Evolutionary conservation across 176 grass and related monocot species (phyloP).

Genomic region (Thinopyrum elongatum): DNA sequence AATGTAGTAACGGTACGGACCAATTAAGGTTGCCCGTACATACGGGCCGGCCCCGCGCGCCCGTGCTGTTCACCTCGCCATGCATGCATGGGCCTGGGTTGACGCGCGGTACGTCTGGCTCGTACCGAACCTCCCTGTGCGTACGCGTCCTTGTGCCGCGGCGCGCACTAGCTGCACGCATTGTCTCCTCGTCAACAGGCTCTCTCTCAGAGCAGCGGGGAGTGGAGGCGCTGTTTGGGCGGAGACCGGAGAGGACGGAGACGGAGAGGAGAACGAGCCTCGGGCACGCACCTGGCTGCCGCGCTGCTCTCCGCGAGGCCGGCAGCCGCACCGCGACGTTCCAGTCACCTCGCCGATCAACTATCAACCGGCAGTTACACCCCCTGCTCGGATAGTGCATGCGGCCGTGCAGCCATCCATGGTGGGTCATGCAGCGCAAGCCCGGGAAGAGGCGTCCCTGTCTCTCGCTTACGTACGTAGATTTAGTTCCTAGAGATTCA

Average conservation of each 20-base stretch:
- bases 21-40: not conserved
- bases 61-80: not conserved
- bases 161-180: not conserved
- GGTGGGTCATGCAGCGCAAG: not conserved
- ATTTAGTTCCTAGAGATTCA: not conserved
- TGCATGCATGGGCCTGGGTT: not conserved
- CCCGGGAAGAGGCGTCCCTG: not conserved
- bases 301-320: slow-evolving; percentile 5
- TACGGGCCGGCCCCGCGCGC: not conserved
- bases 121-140: not conserved
- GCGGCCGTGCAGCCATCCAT: not conserved
- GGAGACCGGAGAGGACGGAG: not conserved
- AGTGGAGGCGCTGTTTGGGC: not conserved
- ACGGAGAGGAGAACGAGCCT: not conserved
- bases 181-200: not conserved
- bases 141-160: not conserved
- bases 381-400: not conserved
- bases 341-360: not conserved
- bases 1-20: not conserved
- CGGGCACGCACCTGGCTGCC: not conserved
- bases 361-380: not conserved
- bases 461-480: no score
- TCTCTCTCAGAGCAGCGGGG: not conserved
- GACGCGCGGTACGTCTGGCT: not conserved
- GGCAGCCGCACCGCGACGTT: not conserved